Conservation (phyloP, 1,139 yeast genomes). For the Geotrichum cucujoidarum region DNA sequence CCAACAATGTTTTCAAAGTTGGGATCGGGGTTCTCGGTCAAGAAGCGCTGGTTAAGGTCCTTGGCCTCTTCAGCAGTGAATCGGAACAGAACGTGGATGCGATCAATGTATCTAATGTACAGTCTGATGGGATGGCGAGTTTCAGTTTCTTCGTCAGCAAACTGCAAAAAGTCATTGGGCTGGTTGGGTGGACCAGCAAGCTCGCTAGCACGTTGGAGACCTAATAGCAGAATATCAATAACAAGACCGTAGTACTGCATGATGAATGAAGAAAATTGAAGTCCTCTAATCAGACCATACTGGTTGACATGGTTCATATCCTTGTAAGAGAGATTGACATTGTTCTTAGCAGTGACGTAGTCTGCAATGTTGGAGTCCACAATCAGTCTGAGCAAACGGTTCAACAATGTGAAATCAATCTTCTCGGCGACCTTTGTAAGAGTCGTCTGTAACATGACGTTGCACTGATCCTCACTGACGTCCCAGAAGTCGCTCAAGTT, state of each 20-base stretch:
- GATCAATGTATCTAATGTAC: conserved; percentile 80
- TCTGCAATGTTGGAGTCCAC: conserved; percentile 93
- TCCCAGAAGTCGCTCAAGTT: conserved; percentile 78
- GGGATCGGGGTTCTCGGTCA: conserved; percentile 87
- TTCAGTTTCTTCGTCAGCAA: conserved; percentile 55
- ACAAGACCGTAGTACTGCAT: conserved; percentile 86
- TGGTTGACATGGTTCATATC: conserved; percentile 95
- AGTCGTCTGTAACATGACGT: conserved; percentile 77
- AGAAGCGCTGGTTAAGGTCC: conserved; percentile 68
- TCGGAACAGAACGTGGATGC: conserved; percentile 71
- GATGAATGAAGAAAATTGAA: conserved; percentile 86
- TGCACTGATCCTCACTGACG: conserved; percentile 63
- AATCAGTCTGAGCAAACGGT: conserved; percentile 70
- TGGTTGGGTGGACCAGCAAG: conserved; percentile 66
- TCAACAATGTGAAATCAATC: conserved; percentile 80
- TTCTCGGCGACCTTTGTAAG: conserved; percentile 72
- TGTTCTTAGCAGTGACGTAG: conserved; percentile 88
- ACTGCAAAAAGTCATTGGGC: conserved; percentile 78
- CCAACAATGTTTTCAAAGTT: conserved; percentile 83
- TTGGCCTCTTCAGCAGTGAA: conserved; percentile 69
- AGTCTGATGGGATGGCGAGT: conserved; percentile 66
- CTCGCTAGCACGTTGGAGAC: conserved; percentile 81
- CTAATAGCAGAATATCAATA: conserved; percentile 74
- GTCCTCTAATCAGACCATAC: conserved; percentile 80
- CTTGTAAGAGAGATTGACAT: conserved; percentile 73